Conservation (phyloP, 208 protist genomes). For the Trypanosoma scelopori region DNA sequence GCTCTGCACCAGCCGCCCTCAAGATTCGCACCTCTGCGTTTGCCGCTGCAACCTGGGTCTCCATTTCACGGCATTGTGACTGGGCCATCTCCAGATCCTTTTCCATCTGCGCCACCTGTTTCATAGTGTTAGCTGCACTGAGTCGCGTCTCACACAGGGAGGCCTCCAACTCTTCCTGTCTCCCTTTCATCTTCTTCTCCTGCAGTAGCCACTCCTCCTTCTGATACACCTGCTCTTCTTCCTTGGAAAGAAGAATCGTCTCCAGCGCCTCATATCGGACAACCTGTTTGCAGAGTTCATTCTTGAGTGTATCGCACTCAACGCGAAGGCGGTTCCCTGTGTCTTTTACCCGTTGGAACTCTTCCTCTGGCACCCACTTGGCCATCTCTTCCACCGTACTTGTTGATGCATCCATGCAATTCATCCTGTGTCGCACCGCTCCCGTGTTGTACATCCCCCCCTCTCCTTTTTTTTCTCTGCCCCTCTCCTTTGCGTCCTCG, state of each 20-base stretch:
- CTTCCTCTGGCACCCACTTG: constrained; percentile 4
- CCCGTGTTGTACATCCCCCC: not conserved
- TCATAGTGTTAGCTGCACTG: constrained; percentile 2
- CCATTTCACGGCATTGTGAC: not conserved
- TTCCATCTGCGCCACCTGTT: constrained; percentile 15
- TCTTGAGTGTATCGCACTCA: constrained; percentile 23
- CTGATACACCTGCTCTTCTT: constrained; percentile 40
- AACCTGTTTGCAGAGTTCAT: constrained; percentile 27
- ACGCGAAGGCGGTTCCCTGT: not conserved
- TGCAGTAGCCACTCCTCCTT: constrained; percentile 24
- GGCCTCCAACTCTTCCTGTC: constrained; percentile 19
- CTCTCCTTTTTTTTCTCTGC: not conserved
- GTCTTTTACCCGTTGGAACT: not conserved
- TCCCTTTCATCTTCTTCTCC: constrained; percentile 12
- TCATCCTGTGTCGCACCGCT: not conserved
- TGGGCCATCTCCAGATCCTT: constrained; percentile 4
- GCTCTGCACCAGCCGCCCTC: not conserved
- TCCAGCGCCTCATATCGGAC: constrained; percentile 48
- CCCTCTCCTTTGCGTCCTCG: not conserved
- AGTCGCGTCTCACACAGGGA: constrained; percentile 15
- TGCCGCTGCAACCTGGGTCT: constrained; percentile 1
- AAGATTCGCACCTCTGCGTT: constrained; percentile 7
- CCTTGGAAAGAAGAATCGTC: constrained; percentile 45
- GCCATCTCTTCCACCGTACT: constrained; percentile 1
- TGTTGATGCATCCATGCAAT: not conserved